phyloP scores from a whole-genome alignment of 495 filamentous ascomycete species.

The Talaromyces nanjingensis region DNA sequence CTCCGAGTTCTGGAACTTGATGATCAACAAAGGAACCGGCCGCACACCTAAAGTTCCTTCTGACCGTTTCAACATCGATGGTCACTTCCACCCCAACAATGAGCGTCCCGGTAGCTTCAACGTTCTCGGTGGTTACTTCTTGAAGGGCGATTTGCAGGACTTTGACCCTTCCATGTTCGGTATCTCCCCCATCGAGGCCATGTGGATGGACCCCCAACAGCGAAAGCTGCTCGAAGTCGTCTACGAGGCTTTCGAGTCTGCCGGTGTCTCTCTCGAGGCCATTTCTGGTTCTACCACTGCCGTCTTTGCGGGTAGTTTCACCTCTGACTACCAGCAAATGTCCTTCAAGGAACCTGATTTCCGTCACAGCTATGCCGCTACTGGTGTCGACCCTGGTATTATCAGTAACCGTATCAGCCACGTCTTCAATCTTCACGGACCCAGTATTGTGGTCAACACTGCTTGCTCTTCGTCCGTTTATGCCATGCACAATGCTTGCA shows the following conservation, averaged over 20 bases:
- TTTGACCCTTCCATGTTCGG: constrained; percentile 21
- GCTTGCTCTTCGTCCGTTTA: constrained; percentile 23
- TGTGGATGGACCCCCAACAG: constrained; percentile 52
- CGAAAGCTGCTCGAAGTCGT: constrained; percentile 45
- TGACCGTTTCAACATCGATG: constrained; percentile 31
- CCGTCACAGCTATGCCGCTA: constrained; percentile 9
- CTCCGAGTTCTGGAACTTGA: constrained; percentile 39
- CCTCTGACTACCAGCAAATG: constrained; percentile 20
- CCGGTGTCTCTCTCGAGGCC: constrained; percentile 15
- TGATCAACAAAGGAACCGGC: constrained; percentile 18
- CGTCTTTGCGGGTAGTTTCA: constrained; percentile 15
- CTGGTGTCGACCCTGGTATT: constrained; percentile 21
- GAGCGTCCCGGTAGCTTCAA: constrained; percentile 11
- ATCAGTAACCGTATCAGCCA: constrained; percentile 24
- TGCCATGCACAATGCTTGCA: constrained; percentile 22
- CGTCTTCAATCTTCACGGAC: constrained; percentile 26
- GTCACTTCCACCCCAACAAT: constrained; percentile 22
- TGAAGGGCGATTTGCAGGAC: constrained; percentile 1
- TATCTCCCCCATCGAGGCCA: constrained; percentile 36
- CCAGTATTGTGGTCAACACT: constrained; percentile 26
- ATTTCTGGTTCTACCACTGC: constrained; percentile 11
- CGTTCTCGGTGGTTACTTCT: constrained; percentile 10
- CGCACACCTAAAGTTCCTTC: constrained; percentile 15
- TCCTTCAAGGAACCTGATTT: constrained; percentile 24
- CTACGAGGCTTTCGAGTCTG: constrained; percentile 18